Evolutionary conservation across 371 early-diverging fungal genomes (phyloP).

Genomic region (Saksenaea oblongispora): DNA sequence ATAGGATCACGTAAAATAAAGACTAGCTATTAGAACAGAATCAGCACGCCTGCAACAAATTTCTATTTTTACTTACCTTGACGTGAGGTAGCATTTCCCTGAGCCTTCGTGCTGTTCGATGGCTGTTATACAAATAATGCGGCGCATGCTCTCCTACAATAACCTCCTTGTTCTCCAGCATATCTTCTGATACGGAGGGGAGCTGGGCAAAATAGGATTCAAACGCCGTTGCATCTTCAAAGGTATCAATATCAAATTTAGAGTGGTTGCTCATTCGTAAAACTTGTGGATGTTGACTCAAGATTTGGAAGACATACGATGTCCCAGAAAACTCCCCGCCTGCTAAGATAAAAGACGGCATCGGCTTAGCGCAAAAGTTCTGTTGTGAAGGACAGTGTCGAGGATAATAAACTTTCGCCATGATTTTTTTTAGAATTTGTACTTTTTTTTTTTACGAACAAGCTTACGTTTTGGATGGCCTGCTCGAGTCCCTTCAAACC

Average conservation of each 20-base stretch:
- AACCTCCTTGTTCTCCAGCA: constrained; percentile 15
- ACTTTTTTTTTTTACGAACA: not conserved
- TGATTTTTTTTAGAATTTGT: not conserved
- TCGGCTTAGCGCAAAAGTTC: constrained; percentile 51
- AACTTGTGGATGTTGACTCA: constrained; percentile 55
- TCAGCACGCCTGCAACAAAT: not conserved
- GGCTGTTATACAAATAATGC: constrained; percentile 40
- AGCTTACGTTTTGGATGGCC: constrained; percentile 32
- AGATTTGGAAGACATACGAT: constrained; percentile 43
- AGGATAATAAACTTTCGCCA: constrained; percentile 45
- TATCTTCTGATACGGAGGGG: constrained; percentile 25
- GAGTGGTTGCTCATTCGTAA: constrained; percentile 7
- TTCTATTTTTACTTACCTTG: constrained; percentile 23
- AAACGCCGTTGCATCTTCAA: constrained; percentile 32
- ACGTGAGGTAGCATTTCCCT: constrained; percentile 40
- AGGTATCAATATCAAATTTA: constrained; percentile 15
- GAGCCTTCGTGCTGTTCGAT: constrained; percentile 37
- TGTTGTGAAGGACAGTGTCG: constrained; percentile 43
- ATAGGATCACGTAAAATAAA: constrained; percentile 60
- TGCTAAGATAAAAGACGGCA: constrained; percentile 62
- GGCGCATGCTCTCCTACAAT: constrained; percentile 46
- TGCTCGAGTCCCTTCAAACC: constrained; percentile 12
- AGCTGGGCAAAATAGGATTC: constrained; percentile 42
- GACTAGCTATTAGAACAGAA: constrained; percentile 30
- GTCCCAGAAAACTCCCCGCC: constrained; percentile 55